Percentiles rank a stretch among this genome's conserved stretches.
Evolutionary conservation across 768 basidiomycete species (phyloP).

Genomic region (Hygrocybe coccinea): DNA sequence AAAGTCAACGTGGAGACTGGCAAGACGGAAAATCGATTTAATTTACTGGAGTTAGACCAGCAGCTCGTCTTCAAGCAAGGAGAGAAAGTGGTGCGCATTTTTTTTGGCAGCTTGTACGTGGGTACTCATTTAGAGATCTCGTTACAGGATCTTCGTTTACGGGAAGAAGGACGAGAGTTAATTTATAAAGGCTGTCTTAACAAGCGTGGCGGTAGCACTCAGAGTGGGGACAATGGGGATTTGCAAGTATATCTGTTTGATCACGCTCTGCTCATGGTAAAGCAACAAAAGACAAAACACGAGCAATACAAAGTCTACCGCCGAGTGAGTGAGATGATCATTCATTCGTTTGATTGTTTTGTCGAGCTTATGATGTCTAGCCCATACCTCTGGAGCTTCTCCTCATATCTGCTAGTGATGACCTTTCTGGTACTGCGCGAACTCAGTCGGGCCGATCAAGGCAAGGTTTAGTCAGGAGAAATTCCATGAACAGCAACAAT

Average conservation of each 20-base stretch:
- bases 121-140: neutral
- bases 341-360: constrained; percentile 2
- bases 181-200: constrained; percentile 88
- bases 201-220: constrained; percentile 85
- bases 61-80: constrained; percentile 87
- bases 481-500: constrained; percentile 36
- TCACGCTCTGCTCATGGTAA: constrained; percentile 92
- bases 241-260: constrained; percentile 83
- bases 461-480: constrained; percentile 45
- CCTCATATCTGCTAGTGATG: constrained; percentile 73
- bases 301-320: constrained; percentile 93
- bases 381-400: constrained; percentile 95
- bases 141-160: constrained; percentile 72
- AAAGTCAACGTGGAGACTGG: constrained; percentile 93
- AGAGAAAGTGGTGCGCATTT: constrained; percentile 73
- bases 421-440: constrained; percentile 38
- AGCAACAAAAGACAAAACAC: constrained; percentile 72
- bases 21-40: constrained; percentile 94
- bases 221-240: constrained; percentile 24
- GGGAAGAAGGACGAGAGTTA: constrained; percentile 85
- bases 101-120: neutral
- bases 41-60: constrained; percentile 87
- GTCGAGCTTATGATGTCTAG: constrained; percentile 36
- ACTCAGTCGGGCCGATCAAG: constrained; percentile 33
- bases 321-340: constrained; percentile 60